These are phyloP conservation scores for Boletus eberwhitei DNA, from an alignment of 768 basidiomycete genomes.

Conservation along the genomic window DNA sequence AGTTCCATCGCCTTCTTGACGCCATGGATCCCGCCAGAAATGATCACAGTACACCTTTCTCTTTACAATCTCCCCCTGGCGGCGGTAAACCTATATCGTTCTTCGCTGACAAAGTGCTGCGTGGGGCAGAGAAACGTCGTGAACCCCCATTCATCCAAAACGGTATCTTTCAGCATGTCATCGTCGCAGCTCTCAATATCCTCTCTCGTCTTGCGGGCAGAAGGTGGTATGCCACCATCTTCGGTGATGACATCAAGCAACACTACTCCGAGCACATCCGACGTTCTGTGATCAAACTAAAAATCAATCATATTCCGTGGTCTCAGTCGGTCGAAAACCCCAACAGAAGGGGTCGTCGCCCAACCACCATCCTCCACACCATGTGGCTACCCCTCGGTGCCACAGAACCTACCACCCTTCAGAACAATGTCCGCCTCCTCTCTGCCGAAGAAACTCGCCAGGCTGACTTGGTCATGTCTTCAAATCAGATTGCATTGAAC, in stretches of 20 bases:
- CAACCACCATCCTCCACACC: not conserved
- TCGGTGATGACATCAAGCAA: too few species aligned
- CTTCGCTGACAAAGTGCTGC: not conserved
- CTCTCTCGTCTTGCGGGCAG: not conserved
- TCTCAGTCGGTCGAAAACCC: too few species aligned
- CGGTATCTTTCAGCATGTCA: not conserved
- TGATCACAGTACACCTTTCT: not conserved
- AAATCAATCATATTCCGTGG: not conserved
- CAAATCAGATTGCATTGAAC: not conserved
- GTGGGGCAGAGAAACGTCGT: rapidly evolving
- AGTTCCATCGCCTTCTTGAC: not conserved
- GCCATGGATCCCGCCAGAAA: not conserved
- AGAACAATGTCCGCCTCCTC: too few species aligned
- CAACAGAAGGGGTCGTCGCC: too few species aligned
- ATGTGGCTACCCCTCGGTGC: not conserved
- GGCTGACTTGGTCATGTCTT: not conserved
- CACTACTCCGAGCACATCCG: too few species aligned
- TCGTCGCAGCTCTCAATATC: not conserved
- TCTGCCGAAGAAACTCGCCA: too few species aligned
- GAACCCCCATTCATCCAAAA: not conserved
- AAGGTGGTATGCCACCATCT: too few species aligned
- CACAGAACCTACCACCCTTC: not conserved
- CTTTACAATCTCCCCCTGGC: not conserved
- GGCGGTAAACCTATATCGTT: not conserved
- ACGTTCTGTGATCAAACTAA: not conserved